Evolutionary conservation across 2,329 filamentous ascomycete species (phyloP).

Genomic region (Erysiphe pulchra): DNA sequence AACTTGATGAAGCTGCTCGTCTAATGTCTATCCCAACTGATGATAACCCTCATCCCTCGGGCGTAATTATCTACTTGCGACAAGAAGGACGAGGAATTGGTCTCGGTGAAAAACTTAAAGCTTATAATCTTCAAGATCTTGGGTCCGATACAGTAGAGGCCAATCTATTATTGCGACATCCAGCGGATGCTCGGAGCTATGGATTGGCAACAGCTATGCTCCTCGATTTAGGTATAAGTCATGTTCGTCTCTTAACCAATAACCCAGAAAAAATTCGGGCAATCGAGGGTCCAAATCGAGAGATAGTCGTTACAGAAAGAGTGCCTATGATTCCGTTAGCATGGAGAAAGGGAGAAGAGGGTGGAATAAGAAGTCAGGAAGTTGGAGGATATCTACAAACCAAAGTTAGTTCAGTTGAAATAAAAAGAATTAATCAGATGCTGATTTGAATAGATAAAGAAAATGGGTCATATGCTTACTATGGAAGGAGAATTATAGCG

Average conservation of each 20-base stretch:
- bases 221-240: slow-evolving; percentile 52
- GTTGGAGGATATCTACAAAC: slow-evolving; percentile 86
- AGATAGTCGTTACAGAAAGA: slow-evolving; percentile 67
- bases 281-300: slow-evolving; percentile 71
- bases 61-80: slow-evolving; percentile 83
- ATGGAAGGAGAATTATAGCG: slow-evolving; percentile 13
- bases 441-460: slow-evolving; percentile 37
- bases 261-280: slow-evolving; percentile 94
- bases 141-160: slow-evolving; percentile 96
- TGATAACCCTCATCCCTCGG: slow-evolving; percentile 23
- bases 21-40: slow-evolving; percentile 32
- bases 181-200: slow-evolving; percentile 83
- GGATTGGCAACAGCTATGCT: slow-evolving; percentile 92
- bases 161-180: slow-evolving; percentile 71
- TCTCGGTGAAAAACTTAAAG: slow-evolving; percentile 83
- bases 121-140: slow-evolving; percentile 90
- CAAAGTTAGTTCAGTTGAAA: slow-evolving; percentile 40
- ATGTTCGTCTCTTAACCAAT: slow-evolving; percentile 72
- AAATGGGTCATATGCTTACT: slow-evolving; percentile 63
- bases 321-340: slow-evolving; percentile 90
- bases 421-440: neutral
- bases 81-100: slow-evolving; percentile 94
- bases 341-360: slow-evolving; percentile 39
- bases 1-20: slow-evolving; percentile 83
- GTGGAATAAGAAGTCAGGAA: slow-evolving; percentile 65